These are phyloP conservation scores for Umbilicaria muhlenbergii DNA, from an alignment of 495 filamentous ascomycete genomes.

Conservation along the genomic window DNA sequence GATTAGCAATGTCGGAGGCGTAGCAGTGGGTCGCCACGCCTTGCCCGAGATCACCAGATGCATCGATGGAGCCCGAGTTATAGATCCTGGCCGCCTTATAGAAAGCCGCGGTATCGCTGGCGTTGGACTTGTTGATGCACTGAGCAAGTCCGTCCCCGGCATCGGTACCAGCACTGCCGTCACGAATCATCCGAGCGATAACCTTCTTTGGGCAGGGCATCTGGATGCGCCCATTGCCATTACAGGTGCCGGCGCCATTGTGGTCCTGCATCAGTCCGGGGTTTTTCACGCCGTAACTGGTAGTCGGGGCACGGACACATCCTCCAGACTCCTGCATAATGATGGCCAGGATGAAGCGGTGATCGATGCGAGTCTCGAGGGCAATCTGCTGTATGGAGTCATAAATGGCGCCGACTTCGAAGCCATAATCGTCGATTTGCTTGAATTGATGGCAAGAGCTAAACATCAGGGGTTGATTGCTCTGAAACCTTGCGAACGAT, in stretches of 20 bases:
- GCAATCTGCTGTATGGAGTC: conserved; percentile 16
- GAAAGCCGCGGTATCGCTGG: conserved; percentile 7
- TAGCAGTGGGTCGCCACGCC: conserved; percentile 41
- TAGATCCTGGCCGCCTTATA: conserved; percentile 23
- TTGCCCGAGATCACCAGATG: conserved; percentile 28
- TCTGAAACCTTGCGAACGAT: neutral
- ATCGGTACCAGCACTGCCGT: conserved; percentile 23
- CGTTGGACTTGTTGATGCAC: conserved; percentile 11
- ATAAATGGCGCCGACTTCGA: conserved; percentile 14
- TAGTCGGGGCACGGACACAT: conserved; percentile 23
- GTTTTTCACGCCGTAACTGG: conserved; percentile 22
- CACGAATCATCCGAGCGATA: conserved; percentile 20
- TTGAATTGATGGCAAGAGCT: no score
- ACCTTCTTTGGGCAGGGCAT: conserved; percentile 12
- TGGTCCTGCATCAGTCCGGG: conserved; percentile 28
- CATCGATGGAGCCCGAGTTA: conserved; percentile 5
- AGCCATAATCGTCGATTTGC: conserved; percentile 5
- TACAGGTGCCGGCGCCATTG: conserved; percentile 9
- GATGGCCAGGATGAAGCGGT: conserved; percentile 22
- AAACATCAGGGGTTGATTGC: no score
- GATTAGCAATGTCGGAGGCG: conserved; percentile 39
- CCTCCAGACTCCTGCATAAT: conserved; percentile 30
- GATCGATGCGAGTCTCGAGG: conserved; percentile 15
- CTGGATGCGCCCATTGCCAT: neutral
- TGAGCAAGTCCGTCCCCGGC: conserved; percentile 23